Conservation (phyloP, 257 asterid genomes). For the Rubia yunnanensis region DNA sequence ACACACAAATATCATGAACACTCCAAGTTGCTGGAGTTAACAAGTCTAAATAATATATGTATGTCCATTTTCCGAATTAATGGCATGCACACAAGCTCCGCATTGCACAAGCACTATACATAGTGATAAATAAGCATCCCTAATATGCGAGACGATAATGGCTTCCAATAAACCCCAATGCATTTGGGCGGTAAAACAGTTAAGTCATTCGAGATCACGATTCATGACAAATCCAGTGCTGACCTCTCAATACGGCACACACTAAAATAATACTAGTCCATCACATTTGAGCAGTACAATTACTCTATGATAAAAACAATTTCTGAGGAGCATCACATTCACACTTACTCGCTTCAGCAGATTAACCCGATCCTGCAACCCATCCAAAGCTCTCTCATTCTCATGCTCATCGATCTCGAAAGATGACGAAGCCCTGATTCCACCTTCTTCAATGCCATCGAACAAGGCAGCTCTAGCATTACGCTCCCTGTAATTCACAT, state of each 20-base stretch:
- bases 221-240: not conserved
- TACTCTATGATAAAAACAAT: not conserved
- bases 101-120: not conserved
- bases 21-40: not conserved
- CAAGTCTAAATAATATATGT: not conserved
- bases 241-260: not conserved
- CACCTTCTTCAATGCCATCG: constrained; percentile 99
- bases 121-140: not conserved
- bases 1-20: not conserved
- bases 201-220: not conserved
- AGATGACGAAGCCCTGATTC: constrained; percentile 72
- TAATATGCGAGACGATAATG: too few species aligned
- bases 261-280: not conserved
- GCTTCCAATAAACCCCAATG: not conserved
- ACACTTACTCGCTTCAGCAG: constrained; percentile 71
- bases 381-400: constrained; percentile 68
- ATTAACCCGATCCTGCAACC: constrained; percentile 76
- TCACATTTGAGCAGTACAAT: not conserved
- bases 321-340: constrained; percentile 5
- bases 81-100: not conserved
- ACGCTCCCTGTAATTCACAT: constrained; percentile 50
- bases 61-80: not conserved
- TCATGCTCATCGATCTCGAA: constrained; percentile 93
- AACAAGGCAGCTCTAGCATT: constrained; percentile 70
- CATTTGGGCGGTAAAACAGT: not conserved